A percentile compares a stretch with the other conserved stretches of the same genome.
phyloP scores from a whole-genome alignment of 352 stramenopile genomes.

The Aphanomyces cochlioides region DNA sequence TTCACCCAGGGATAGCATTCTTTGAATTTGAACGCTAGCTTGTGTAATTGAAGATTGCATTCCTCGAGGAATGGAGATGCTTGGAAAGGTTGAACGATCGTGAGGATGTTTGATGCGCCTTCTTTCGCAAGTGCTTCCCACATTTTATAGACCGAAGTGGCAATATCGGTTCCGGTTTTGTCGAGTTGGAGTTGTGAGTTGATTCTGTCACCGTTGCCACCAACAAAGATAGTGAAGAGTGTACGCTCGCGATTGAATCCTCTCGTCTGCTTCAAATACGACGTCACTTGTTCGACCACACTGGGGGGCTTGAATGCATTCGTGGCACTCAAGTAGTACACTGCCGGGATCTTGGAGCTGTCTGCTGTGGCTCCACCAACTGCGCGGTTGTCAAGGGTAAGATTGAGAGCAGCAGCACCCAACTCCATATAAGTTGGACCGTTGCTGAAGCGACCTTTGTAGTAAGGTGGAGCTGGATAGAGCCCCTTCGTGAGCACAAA shows the following conservation, averaged over 20 bases:
- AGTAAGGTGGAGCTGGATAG: neutral
- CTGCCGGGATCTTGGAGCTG: neutral
- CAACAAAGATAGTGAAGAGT: conserved; percentile 1
- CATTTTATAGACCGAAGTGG: conserved; percentile 1
- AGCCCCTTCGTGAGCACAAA: neutral
- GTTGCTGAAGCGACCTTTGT: conserved; percentile 9
- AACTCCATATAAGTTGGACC: conserved; percentile 9
- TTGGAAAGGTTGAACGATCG: neutral
- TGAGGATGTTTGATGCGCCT: conserved; percentile 11
- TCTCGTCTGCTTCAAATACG: neutral
- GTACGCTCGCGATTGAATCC: neutral
- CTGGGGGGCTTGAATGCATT: neutral
- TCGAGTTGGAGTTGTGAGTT: neutral
- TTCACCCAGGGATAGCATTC: neutral
- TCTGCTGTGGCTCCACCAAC: conserved; percentile 10
- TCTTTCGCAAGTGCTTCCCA: conserved; percentile 4
- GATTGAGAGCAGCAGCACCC: neutral
- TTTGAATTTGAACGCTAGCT: conserved; percentile 5
- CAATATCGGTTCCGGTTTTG: neutral
- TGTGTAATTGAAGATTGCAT: neutral
- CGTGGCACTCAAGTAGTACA: neutral
- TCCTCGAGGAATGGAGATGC: neutral
- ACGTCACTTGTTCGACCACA: conserved; percentile 1
- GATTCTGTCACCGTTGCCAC: neutral
- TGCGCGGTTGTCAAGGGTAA: neutral